phyloP scores from a whole-genome alignment of 1,284 basidiomycete genomes.

The Tylopilus sp. region DNA sequence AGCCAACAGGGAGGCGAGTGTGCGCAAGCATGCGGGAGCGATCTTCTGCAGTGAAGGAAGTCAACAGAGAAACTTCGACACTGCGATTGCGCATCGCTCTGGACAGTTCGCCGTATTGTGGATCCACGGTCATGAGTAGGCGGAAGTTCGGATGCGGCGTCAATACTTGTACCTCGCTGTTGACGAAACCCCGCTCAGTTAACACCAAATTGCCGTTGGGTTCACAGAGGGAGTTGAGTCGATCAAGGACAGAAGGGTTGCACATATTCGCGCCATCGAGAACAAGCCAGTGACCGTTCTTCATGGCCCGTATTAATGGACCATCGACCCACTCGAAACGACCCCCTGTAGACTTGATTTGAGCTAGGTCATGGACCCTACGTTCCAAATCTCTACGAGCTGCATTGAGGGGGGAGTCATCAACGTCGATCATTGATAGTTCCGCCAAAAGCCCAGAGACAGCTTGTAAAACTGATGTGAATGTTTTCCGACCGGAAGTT shows the following conservation, averaged over 20 bases:
- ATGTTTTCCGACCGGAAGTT: conserved; percentile 31
- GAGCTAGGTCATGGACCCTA: conserved; percentile 28
- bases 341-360: conserved; percentile 47
- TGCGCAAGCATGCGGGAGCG: conserved; percentile 53
- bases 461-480: conserved; percentile 33
- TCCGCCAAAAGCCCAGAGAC: conserved; percentile 37
- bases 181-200: conserved; percentile 87
- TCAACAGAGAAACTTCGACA: conserved; percentile 76
- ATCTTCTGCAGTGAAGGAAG: conserved; percentile 54
- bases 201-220: conserved; percentile 80
- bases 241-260: conserved; percentile 93
- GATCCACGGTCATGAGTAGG: conserved; percentile 93
- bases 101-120: conserved; percentile 91
- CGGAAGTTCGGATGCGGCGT: conserved; percentile 89
- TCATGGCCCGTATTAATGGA: conserved; percentile 88
- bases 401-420: conserved; percentile 24
- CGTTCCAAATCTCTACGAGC: conserved; percentile 27
- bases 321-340: conserved; percentile 97
- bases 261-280: conserved; percentile 95
- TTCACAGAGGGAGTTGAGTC: conserved; percentile 97
- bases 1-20: conserved; percentile 54
- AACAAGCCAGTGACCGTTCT: conserved; percentile 87
- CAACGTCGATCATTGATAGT: conserved; percentile 24
- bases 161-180: conserved; percentile 78
- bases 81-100: conserved; percentile 99